Evolutionary conservation across 2,329 filamentous ascomycete genomes (phyloP), one percentile per base, ranked within the genome.

Genomic region (Plectosphaerella cucumerina): DNA sequence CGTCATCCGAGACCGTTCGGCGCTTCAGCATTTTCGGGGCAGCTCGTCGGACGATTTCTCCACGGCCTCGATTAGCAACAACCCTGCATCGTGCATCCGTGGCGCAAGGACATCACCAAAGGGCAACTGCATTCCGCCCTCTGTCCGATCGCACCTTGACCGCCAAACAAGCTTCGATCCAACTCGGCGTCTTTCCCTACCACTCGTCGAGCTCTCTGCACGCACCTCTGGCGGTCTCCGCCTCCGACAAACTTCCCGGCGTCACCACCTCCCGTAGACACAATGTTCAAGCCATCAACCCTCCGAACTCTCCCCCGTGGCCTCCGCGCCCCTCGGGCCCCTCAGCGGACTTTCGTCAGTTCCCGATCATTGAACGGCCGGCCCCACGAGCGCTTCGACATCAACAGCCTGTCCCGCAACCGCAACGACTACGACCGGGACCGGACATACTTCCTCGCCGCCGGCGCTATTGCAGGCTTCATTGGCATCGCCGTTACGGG

Each of bases 401-500:
- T 83, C 54, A 66, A 70, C 53, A 72, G 69, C 51, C 71, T 83
- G 55, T 68, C 74, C 42, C 62, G 67, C 37, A 64, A 75, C 51
- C 68, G 74, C 12, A 67, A 71, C 48, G 70, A 79, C 47, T 81
- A 82, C 61, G 69, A 81, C 55, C 66, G 69, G 26, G 74, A 76
- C 51, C 72, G 77, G 37, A 76, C 69, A 4, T 71, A 73, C 12
- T 82, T 82, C 56, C 71, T 83, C 10, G 62, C 74, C 17, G 73
- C 72, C 15, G 80, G 80, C 18, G 70, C 73, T 18, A 56, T 78
- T 11, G 73, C 77, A 5, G 76, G 80, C 26, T 59, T 77, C 51
- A 62, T 80, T 31, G 75, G 76, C 21, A 74, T 76, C 59, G 59
- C 72, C 53, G 81, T 78, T 63, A 78, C 77, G 4, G 73, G 70